Conservation (phyloP, 2,329 filamentous ascomycete species). For the Microdochium paspali region DNA sequence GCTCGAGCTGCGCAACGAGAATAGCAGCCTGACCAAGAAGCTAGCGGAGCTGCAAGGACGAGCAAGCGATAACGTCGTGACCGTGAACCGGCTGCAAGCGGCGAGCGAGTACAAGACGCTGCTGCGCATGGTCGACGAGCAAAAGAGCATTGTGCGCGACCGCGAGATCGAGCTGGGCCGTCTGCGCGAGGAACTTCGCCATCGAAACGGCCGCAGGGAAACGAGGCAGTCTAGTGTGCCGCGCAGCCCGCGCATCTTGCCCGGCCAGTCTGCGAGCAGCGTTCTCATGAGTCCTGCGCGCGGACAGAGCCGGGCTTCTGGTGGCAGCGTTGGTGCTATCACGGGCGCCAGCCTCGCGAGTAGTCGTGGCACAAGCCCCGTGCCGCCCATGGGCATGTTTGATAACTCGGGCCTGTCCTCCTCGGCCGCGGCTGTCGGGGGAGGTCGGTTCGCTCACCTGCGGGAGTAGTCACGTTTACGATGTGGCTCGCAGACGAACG, state of each 20-base stretch:
- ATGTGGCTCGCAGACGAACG: too few species aligned
- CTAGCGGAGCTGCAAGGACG: conserved; percentile 29
- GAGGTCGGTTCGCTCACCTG: conserved; percentile 10
- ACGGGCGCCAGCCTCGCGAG: conserved; percentile 21
- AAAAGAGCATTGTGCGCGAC: conserved; percentile 33
- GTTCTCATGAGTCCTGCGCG: conserved; percentile 36
- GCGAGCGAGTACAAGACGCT: conserved; percentile 23
- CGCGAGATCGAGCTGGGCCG: conserved; percentile 41
- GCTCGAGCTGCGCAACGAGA: conserved; percentile 33
- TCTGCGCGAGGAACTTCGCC: conserved; percentile 36
- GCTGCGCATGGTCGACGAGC: conserved; percentile 27
- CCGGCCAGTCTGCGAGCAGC: neutral
- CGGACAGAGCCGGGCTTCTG: conserved; percentile 2
- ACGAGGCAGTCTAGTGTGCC: conserved; percentile 48
- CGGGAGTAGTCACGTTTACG: conserved; percentile 5
- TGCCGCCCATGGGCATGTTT: conserved; percentile 18
- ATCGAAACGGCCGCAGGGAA: conserved; percentile 41
- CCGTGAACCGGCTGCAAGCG: conserved; percentile 37
- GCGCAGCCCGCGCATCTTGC: conserved; percentile 39
- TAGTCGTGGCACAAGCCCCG: conserved; percentile 43
- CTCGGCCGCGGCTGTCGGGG: conserved; percentile 19
- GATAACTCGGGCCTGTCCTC: conserved; percentile 10
- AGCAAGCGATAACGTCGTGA: conserved; percentile 33
- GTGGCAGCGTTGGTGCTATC: conserved; percentile 15
- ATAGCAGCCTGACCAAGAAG: conserved; percentile 30